phyloP scores from a whole-genome alignment of 2,329 filamentous ascomycete species.

The Orbilia ellipsospora region DNA sequence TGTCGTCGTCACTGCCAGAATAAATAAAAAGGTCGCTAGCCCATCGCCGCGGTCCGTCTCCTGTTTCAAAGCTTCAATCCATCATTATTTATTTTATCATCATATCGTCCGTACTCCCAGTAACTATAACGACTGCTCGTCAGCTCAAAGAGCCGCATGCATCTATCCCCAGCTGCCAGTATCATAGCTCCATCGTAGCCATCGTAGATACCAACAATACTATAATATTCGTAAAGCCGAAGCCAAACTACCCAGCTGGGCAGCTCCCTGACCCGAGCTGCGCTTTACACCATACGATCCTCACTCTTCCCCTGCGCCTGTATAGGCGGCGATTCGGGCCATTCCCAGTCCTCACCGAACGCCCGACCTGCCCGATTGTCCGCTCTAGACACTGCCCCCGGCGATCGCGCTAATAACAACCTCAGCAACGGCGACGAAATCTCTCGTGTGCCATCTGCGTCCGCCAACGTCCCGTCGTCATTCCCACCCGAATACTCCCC shows the following conservation, averaged over 20 bases:
- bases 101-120: neutral
- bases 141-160: neutral
- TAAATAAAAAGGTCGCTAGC: neutral
- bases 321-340: slow-evolving; percentile 46
- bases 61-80: neutral
- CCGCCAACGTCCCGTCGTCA: slow-evolving; percentile 2
- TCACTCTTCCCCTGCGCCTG: slow-evolving; percentile 52
- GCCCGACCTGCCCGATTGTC: slow-evolving; percentile 54
- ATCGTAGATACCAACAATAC: neutral
- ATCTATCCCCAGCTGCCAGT: no score
- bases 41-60: neutral
- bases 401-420: slow-evolving; percentile 5
- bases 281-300: slow-evolving; percentile 47
- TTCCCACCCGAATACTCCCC: slow-evolving; percentile 47
- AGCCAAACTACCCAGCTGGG: slow-evolving; percentile 27
- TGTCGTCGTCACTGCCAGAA: neutral
- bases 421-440: slow-evolving; percentile 31
- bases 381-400: slow-evolving; percentile 23
- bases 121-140: neutral
- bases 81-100: no score
- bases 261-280: slow-evolving; percentile 34
- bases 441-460: slow-evolving; percentile 28
- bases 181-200: neutral
- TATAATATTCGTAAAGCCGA: no score
- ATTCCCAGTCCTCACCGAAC: slow-evolving; percentile 48